These are phyloP conservation scores for Fusarium buharicum DNA, from an alignment of 2,329 filamentous ascomycete species.

Conservation along the genomic window DNA sequence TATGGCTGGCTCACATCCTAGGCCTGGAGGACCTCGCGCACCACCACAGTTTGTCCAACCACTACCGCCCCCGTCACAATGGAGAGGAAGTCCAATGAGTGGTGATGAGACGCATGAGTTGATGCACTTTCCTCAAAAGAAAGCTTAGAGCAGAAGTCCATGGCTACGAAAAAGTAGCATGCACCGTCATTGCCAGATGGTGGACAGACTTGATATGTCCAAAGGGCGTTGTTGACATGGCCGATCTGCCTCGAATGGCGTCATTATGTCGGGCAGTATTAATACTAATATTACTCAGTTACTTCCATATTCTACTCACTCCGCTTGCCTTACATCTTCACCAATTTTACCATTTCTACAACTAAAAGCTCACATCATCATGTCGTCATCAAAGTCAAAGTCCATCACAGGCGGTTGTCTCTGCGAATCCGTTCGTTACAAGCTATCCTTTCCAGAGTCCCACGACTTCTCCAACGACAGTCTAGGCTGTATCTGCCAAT, in stretches of 20 bases:
- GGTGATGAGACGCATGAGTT: conserved; percentile 5
- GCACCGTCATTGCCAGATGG: not conserved
- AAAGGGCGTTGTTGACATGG: conserved; percentile 10
- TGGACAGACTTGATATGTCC: not conserved
- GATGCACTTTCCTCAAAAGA: conserved; percentile 6
- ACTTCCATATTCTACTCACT: not conserved
- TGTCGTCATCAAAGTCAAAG: not conserved
- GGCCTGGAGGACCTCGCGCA: not conserved
- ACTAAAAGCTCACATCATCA: not conserved
- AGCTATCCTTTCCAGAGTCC: not conserved
- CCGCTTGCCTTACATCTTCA: not conserved
- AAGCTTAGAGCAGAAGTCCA: not conserved
- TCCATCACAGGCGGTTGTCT: conserved; percentile 3
- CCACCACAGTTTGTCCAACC: conserved; percentile 5
- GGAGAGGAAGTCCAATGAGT: conserved; percentile 6
- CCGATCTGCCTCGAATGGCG: not conserved
- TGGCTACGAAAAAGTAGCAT: not conserved
- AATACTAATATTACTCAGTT: not conserved
- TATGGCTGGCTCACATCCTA: conserved; percentile 13
- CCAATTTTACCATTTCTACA: accelerated
- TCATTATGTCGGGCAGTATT: not conserved
- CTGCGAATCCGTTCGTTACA: conserved; percentile 12
- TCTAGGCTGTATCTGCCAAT: conserved; percentile 10
- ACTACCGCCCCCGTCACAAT: conserved; percentile 1
- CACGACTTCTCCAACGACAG: conserved; percentile 1